phyloP scores from a whole-genome alignment of 2,329 filamentous ascomycete species.

The Diaporthe vaccinii region DNA sequence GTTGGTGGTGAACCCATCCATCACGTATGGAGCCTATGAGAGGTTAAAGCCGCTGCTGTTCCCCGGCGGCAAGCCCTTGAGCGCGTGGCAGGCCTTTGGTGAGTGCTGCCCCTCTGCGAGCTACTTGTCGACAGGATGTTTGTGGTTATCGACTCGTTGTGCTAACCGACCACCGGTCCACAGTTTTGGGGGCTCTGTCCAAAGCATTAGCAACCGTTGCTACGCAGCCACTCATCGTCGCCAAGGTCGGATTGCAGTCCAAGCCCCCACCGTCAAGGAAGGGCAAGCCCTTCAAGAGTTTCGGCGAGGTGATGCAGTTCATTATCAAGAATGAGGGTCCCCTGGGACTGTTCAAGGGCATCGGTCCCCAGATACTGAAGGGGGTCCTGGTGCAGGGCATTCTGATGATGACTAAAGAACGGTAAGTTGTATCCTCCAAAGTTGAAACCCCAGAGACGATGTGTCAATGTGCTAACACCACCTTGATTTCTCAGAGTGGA shows the following conservation, averaged over 20 bases:
- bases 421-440: conserved; percentile 64
- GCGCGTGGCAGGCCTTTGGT: conserved; percentile 92
- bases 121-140: neutral
- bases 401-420: conserved; percentile 99
- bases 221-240: conserved; percentile 96
- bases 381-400: conserved; percentile 94
- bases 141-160: conserved; percentile 14
- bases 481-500: conserved; percentile 74
- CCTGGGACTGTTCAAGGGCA: conserved; percentile 93
- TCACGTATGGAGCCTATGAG: conserved; percentile 98
- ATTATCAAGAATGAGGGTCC: conserved; percentile 90
- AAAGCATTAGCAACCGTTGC: conserved; percentile 92
- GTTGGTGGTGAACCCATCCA: conserved; percentile 94
- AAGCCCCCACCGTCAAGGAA: conserved; percentile 86
- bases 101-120: conserved; percentile 56
- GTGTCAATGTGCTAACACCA: conserved; percentile 29
- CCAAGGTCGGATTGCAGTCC: conserved; percentile 96
- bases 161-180: neutral
- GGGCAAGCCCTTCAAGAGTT: conserved; percentile 93
- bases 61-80: conserved; percentile 78
- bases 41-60: conserved; percentile 84
- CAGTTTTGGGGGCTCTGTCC: conserved; percentile 91
- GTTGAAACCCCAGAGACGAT: neutral
- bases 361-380: conserved; percentile 93
- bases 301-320: conserved; percentile 94